Base-by-base conservation (phyloP, 2,329 filamentous ascomycete genomes). In the Ophiostoma ulmi region DNA sequence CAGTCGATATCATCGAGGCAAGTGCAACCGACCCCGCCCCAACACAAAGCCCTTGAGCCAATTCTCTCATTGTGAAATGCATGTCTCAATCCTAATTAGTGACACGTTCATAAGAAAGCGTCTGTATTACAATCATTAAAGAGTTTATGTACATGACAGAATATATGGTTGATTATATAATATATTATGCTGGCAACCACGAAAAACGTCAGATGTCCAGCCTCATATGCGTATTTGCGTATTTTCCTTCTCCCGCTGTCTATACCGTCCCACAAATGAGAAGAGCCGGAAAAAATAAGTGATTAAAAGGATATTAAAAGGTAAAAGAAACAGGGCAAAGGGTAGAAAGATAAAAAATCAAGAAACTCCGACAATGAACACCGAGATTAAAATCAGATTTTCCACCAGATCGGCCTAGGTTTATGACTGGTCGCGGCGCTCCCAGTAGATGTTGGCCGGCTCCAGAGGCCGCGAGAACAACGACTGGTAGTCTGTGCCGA, bases 401-500 rank as follows among this genome's bases (percentile, higher is more conserved):
- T 26, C 36, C 63, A 65, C 17, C 3, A 35, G 26, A 13, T 35
- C 13, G 4, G 8, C 17, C 48, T 55, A 31, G 3, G 3, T 7
- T 75, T 72, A 77, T 70, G 74, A 74, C 75, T 80, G 80, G 70
- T 87, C 82, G 76, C 91, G 85, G 79, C 84, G 86, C 83, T 96
- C 91, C 88, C 91, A 97, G 78, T 86, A 83, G 67, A 97, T 87
- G 68, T 88, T 83, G 65, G 90, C 90, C 61, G 90, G 90, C 78
- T 90, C 87, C 69, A 91, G 79, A 13, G 91, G 91, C 75, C 90
- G 86, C 68, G 90, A 91, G 80, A 93, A 93, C 61, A 93, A 83
- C 74, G 88, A 90, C 31, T 84, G 82, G 76, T 90, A 91, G 77
- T 91, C 88, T 35, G 89, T 91, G 70, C 82, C 90, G 65, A 91